Conservation (phyloP, 2,329 filamentous ascomycete species). For the Fusarium sp. region DNA sequence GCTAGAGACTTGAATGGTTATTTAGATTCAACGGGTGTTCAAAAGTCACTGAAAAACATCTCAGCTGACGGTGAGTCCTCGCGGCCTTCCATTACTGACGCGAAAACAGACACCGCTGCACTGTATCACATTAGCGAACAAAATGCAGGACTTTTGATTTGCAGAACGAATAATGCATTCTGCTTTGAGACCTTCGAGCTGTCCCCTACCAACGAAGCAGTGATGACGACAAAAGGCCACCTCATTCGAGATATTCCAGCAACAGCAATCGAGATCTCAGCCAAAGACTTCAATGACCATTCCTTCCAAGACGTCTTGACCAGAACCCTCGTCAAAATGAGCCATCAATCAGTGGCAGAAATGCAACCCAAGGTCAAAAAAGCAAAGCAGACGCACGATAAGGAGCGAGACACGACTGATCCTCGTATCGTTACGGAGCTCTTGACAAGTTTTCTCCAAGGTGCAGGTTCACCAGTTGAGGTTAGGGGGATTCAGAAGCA, state of each 20-base stretch:
- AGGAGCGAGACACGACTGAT: slow-evolving; percentile 60
- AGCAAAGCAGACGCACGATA: slow-evolving; percentile 46
- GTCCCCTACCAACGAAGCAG: not conserved
- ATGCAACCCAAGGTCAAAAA: slow-evolving; percentile 48
- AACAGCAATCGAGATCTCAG: not conserved
- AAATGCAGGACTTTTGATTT: not conserved
- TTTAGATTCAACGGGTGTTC: not conserved
- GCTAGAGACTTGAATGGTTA: not conserved
- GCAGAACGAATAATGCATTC: not conserved
- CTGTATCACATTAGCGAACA: not conserved
- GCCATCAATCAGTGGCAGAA: not conserved
- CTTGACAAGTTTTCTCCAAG: slow-evolving; percentile 53
- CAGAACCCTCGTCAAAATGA: not conserved
- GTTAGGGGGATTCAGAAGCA: slow-evolving; percentile 57
- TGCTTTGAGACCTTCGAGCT: not conserved
- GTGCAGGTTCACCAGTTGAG: slow-evolving; percentile 45
- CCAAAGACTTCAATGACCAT: not conserved
- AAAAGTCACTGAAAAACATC: not conserved
- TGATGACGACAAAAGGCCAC: not conserved
- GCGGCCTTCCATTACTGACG: not conserved
- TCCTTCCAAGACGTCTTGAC: not conserved
- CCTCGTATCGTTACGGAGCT: slow-evolving; percentile 65
- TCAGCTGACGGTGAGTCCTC: not conserved
- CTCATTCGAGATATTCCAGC: not conserved
- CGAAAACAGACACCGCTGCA: not conserved